Percentiles rank a stretch among this genome's conserved stretches.
Evolutionary conservation across 768 basidiomycete species (phyloP).

Genomic region (Chalciporus pseudorubinellus): DNA sequence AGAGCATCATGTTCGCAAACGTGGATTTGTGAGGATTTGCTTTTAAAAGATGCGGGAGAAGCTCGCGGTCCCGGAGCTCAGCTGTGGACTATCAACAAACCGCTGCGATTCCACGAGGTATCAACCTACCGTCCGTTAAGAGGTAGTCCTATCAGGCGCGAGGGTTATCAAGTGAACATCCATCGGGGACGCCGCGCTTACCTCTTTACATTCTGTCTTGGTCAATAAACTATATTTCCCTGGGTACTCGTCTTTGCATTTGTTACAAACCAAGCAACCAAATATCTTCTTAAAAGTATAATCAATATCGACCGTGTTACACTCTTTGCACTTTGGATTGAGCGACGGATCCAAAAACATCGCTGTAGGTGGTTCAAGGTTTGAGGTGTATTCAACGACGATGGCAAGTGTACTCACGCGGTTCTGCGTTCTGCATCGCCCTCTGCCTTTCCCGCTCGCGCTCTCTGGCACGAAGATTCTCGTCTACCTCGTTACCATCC

Average conservation of each 20-base stretch:
- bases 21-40: conserved; percentile 94
- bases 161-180: conserved; percentile 1
- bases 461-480: conserved; percentile 71
- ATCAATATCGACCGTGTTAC: conserved; percentile 87
- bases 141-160: conserved; percentile 73
- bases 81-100: conserved; percentile 44
- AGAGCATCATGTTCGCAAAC: conserved; percentile 99
- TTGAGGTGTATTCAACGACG: neutral
- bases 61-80: conserved; percentile 88
- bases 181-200: conserved; percentile 31
- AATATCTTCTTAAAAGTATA: conserved; percentile 79
- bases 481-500: conserved; percentile 79
- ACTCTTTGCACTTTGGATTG: conserved; percentile 86
- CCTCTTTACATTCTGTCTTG: conserved; percentile 98
- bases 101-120: neutral
- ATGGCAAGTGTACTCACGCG: conserved; percentile 43
- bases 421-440: conserved; percentile 70
- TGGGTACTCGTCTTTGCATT: conserved; percentile 84
- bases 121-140: conserved; percentile 77
- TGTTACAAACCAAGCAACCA: conserved; percentile 80
- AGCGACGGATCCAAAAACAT: conserved; percentile 68
- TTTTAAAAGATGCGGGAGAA: conserved; percentile 89
- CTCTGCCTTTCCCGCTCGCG: conserved; percentile 79
- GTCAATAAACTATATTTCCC: conserved; percentile 94
- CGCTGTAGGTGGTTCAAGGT: conserved; percentile 43